Base-by-base conservation (phyloP, 768 basidiomycete genomes). In the Tulasnella sp. region DNA sequence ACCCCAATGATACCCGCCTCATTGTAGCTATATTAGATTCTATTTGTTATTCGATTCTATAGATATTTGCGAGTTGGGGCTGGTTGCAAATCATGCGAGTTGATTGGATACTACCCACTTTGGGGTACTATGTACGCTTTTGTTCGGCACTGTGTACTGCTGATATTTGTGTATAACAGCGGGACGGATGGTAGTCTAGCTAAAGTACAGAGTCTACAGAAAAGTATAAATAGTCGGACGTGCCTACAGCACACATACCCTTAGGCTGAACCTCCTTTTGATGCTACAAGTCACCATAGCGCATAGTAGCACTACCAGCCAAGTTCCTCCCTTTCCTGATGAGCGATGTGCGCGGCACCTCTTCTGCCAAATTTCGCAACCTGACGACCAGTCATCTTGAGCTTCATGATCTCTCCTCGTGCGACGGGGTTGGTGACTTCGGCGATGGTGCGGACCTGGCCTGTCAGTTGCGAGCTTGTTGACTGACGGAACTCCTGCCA, bases 401-500 rank as follows among this genome's bases (percentile, higher is more conserved):
- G 79, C 80, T 83, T 83, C 67, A 81, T 83, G 37, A 83, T 72
- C 74, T 86, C 85, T 71, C 86, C 86, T 12, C 81, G 81, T 1
- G 86, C 85, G 64, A 86, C 85, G 3, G 83, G 82, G 15, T 81
- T 83, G 4, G 83, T 84, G 31, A 84, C 83, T 7, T 78, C 77
- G 5, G 82, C 82, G 36, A 79, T 78, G 4, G 40, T 78, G 45
- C 81, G 81, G 74, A 82, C 81, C 74, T 82, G 81, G 14, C n/a
- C n/a, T 92, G 81, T 94, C 94, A 52, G 87, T 89, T 1, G 93
- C 93, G 92, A 94, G 94, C 89, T 91, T 92, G n/a, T 82, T 97
- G 93, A 93, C 75, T 91, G 85, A 0, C 94, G 96, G 82, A 97
- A 85, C 81, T 93, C 92, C 25, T n/a, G n/a, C n/a, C n/a, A n/a